Base-by-base conservation (phyloP, 345 rosid genomes). In the Sisymbrium irio region DNA sequence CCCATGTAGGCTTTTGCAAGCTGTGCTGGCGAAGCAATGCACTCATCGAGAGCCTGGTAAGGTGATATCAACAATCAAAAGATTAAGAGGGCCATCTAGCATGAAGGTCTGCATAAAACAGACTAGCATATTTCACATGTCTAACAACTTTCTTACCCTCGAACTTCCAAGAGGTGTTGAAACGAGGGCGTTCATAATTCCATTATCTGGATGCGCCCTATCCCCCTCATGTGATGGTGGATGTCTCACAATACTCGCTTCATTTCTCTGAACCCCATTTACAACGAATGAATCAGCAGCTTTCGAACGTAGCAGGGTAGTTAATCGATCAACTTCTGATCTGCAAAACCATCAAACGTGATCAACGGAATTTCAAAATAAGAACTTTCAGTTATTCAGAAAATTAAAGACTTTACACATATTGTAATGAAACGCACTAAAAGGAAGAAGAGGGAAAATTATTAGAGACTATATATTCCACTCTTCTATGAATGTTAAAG, bases 1-100 rank as follows among this genome's bases (percentile, higher is more conserved):
- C 89, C 91, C 98, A 92, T 95, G 88, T 86, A 95, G 67, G 90
- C 94, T 82, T 85, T 92, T 77, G 99, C 98, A 82, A 96, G 96
- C 88, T 90, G 95, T 47, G 91, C 88, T 65, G 99, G 98, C 47
- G 96, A 86, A 55, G 87, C 88, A 78, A 78, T 79, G 72, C 92
- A 83, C 80, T 87, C 92, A 39, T 82, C 88, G 59, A 80, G 73
- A 55, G 85, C 93, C 99, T 96, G 87, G 41, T 30, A 50, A 64
- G 27, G 14, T 50, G 30, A 33, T n/a, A 68, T 40, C 40, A 62
- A 50, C 36, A 77, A 65, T 41, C 14, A 50, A 55, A 64, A 62
- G 32, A 56, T 77, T 22, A 49, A 45, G 22, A 46, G 28, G 0
- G n/a, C 54, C 60, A 30, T 44, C 54, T 19, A 30, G 42, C 33